A percentile compares a stretch with the other conserved stretches of the same genome.
Conservation (phyloP, 441 rosid species). For the Eutrema salsugineum region DNA sequence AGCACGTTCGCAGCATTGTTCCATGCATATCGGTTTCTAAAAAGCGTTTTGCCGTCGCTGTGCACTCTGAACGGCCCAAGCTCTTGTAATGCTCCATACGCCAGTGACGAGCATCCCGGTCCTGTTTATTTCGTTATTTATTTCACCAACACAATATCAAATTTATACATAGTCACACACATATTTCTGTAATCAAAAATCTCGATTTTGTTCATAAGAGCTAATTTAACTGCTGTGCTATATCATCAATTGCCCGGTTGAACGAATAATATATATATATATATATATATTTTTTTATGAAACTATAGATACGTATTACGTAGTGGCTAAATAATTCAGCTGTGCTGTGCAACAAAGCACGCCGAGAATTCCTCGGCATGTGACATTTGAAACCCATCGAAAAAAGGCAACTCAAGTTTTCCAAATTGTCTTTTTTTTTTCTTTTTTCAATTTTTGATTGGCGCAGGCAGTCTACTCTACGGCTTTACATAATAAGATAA, state of each 20-base stretch:
- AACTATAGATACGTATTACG: background rate
- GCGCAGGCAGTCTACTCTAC: background rate
- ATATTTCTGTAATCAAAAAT: background rate
- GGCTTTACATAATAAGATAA: no score
- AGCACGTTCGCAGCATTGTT: conserved; percentile 74
- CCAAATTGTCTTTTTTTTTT: background rate
- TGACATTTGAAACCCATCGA: conserved; percentile 7
- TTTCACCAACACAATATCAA: background rate
- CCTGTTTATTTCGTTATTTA: conserved; percentile 38
- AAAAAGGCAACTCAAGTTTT: conserved; percentile 14
- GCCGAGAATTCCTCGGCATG: conserved; percentile 26
- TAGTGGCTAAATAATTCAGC: conserved; percentile 18
- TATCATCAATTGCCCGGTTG: conserved; percentile 30
- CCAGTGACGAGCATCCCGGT: conserved; percentile 91
- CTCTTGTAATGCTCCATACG: conserved; percentile 87
- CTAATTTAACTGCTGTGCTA: background rate
- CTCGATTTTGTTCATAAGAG: background rate
- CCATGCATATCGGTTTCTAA: conserved; percentile 62
- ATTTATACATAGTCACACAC: background rate
- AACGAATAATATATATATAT: no score
- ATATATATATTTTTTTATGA: no score
- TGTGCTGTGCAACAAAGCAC: conserved; percentile 26
- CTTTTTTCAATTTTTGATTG: background rate
- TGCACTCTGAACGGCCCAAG: conserved; percentile 80
- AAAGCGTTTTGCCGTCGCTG: conserved; percentile 78